These are phyloP conservation scores for Podospora tetraspora DNA, from an alignment of 495 filamentous ascomycete genomes.

Conservation along the genomic window DNA sequence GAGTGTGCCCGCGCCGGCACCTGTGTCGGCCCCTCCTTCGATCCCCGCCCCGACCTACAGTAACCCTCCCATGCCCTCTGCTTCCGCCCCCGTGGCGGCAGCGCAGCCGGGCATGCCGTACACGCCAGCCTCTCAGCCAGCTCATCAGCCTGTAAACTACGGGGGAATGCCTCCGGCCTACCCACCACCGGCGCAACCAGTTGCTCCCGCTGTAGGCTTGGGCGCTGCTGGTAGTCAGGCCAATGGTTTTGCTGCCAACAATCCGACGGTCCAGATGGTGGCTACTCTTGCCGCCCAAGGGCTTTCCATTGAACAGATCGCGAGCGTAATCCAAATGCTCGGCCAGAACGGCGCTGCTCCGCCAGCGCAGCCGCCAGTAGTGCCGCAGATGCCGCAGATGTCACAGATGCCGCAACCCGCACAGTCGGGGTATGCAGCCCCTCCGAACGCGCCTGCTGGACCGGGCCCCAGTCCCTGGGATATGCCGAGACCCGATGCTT, in stretches of 20 bases:
- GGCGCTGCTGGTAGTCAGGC: slow-evolving; percentile 43
- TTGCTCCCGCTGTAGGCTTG: slow-evolving; percentile 1
- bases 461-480: slow-evolving; percentile 37
- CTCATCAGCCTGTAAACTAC: slow-evolving; percentile 55
- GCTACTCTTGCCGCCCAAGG: slow-evolving; percentile 42
- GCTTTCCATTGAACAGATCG: slow-evolving; percentile 42
- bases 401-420: slow-evolving; percentile 19
- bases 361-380: neutral
- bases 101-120: slow-evolving; percentile 23
- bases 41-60: slow-evolving; percentile 16
- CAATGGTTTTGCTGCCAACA: slow-evolving; percentile 28
- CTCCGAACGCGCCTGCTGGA: slow-evolving; percentile 23
- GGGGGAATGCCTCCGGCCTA: slow-evolving; percentile 41
- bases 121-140: slow-evolving; percentile 32
- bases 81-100: slow-evolving; percentile 14
- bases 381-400: neutral
- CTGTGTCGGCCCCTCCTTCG: slow-evolving; percentile 23
- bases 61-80: slow-evolving; percentile 19
- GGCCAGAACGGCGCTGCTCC: slow-evolving; percentile 26
- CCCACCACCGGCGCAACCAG: slow-evolving; percentile 15
- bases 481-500: slow-evolving; percentile 37
- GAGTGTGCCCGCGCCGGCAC: slow-evolving; percentile 38
- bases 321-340: slow-evolving; percentile 42
- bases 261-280: slow-evolving; percentile 48
- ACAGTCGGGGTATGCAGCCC: slow-evolving; percentile 26